Evolutionary conservation across 805 yeast genomes (phyloP), one percentile per base, ranked within the genome.

Genomic region (Starmerella davenportii): DNA sequence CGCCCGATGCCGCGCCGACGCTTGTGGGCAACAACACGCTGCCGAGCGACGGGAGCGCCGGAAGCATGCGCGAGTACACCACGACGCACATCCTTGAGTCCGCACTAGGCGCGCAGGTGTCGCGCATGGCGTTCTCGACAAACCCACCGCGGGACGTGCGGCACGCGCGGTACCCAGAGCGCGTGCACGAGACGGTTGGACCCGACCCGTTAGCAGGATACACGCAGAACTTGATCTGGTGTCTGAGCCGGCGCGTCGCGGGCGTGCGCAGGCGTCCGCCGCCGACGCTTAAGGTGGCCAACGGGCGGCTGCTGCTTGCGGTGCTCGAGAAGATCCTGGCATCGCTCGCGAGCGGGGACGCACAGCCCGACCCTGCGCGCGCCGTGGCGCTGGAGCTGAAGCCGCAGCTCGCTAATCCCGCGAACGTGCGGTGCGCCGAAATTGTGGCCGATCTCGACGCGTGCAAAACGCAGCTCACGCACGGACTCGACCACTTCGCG

Each of bases 141-240:
- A 21, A 8, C 11, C 35, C 35, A 7, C 25, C 25, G 35, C 25
- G 18, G 9, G 7, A 7, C 15, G 35, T 18, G 23, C 25, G 25
- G 17, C 35, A 19, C 15, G 35, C 25, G 23, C 25, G 15, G 35
- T 32, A 32, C 25, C 35, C 25, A 21, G 15, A 32, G 13, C 11
- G 15, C 25, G 25, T 32, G 13, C 15, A 32, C 5, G 11, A 11
- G 23, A 7, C 5, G 7, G 9, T n/a, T 20, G 13, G 11, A 7
- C 7, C 35, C 25, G 21, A 8, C 21, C 25, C 32, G 5, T 7
- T 7, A 7, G 5, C 16, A 17, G 29, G 35, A 18, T 42, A 38
- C 36, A 41, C 44, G 16, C 50, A 47, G 35, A 44, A 45, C 5
- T 34, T 47, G 13, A 43, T 47, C 17, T 47, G 50, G 50, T 40